Base-by-base conservation (phyloP, 2,329 filamentous ascomycete species). In the Coniella lustricola region DNA sequence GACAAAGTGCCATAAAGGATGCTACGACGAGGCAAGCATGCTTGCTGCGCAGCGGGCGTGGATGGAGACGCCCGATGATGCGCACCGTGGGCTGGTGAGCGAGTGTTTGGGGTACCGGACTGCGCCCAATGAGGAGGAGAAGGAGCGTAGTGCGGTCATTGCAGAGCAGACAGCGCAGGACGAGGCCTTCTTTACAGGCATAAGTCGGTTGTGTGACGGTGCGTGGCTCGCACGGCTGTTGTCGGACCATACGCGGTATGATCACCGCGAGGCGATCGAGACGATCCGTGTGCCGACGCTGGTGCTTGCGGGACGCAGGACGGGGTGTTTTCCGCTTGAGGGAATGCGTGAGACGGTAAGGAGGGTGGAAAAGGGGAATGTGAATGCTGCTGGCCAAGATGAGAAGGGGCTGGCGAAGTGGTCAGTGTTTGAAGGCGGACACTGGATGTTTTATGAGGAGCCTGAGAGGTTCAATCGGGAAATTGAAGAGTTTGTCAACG, bases 391-490 rank as follows among this genome's bases (percentile, higher is more conserved):
- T 29, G 25, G 5, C 5, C 5, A 44, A 14, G 51, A 53, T 1
- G 52, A 56, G 2, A 34, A 40, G 20, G 53, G 41, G 2, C 37
- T 60, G 38, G 66, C 57, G 2, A 58, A 49, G 46, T 56, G 60
- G 51, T 57, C 57, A 3, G 54, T 65, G 5, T 70, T 63, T 40
- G 62, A 66, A 3, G 57, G 62, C 3, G 67, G 67, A 0, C 67
- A 70, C 44, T 70, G 67, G 67, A 35, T 69, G 49, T 70, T 69
- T 39, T 70, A 64, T 22, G 67, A 70, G 57, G 61, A 68, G 50
- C 61, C 65, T 0, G 64, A 64, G 22, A 53, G 57, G 51, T 70
- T 69, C 44, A 67, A 68, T 45, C 44, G 31, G 36, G 63, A 66
- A 51, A 52, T 69, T 21, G 20, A 59, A 10, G 53, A 50, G n/a